A percentile compares a stretch with the other conserved stretches of the same genome.
These are phyloP conservation scores for Spathaspora passalidarum DNA, from an alignment of 805 yeast species.

Conservation along the genomic window DNA sequence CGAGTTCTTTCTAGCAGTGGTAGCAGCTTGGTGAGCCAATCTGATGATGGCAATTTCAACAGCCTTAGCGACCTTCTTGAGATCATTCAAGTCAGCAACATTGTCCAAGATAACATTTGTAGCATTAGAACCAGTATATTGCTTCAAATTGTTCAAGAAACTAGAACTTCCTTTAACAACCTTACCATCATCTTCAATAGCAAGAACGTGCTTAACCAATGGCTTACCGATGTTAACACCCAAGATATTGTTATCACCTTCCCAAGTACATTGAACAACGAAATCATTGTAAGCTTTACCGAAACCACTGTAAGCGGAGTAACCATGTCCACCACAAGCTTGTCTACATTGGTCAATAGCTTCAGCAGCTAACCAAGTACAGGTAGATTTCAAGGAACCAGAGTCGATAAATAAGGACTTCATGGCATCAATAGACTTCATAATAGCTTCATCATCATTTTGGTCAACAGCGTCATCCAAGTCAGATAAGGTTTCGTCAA, in stretches of 20 bases:
- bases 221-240: constrained; percentile 42
- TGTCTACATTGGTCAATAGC: constrained; percentile 42
- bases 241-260: constrained; percentile 47
- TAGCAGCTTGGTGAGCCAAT: constrained; percentile 27
- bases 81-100: constrained; percentile 24
- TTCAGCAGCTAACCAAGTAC: constrained; percentile 43
- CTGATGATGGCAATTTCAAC: constrained; percentile 40
- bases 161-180: constrained; percentile 12
- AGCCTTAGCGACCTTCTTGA: constrained; percentile 32
- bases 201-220: constrained; percentile 45
- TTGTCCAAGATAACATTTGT: constrained; percentile 30
- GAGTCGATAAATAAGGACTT: constrained; percentile 44
- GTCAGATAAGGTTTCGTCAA: constrained; percentile 24
- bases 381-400: constrained; percentile 42
- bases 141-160: constrained; percentile 11
- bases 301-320: constrained; percentile 43
- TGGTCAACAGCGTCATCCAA: constrained; percentile 37
- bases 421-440: constrained; percentile 32
- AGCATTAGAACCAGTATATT: constrained; percentile 10
- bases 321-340: constrained; percentile 49
- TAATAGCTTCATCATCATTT: constrained; percentile 29
- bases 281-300: constrained; percentile 45
- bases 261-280: constrained; percentile 50
- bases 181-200: constrained; percentile 39
- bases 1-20: constrained; percentile 16